Evolutionary conservation across 2,329 filamentous ascomycete species (phyloP), one percentile per base, ranked within the genome.

Genomic region (Verticillium dahliae): DNA sequence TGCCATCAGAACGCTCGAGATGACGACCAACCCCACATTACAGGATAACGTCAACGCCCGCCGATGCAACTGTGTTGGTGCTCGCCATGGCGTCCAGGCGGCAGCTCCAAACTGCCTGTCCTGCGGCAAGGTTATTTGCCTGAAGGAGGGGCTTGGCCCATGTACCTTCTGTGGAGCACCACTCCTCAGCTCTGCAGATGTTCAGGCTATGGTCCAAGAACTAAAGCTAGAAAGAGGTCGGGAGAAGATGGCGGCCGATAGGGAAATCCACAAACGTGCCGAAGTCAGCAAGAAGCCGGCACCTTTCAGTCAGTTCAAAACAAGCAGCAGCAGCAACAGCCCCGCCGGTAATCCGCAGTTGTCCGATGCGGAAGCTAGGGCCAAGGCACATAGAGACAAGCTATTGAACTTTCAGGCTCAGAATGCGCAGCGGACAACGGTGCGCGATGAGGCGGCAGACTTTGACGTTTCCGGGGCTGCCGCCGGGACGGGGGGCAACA

Each of bases 121-220:
- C 55, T 99, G 95, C 69, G 95, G 95, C 62, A 98, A 98, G 73
- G 92, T 99, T 13, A 89, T 98, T 60, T 99, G 95, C 73, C 86
- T 96, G 31, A 93, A 95, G 70, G 93, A 99, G 75, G 95, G 95
- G 0, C 81, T 98, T 0, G 94, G 94, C 0, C 94, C 94, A 0
- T 99, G 95, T 74, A 97, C 94, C 0, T 97, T 91, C 71, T 99
- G 95, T 76, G 87, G 87, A 0, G 81, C 84, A 0, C 86, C 91
- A 0, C 79, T 99, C 0, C 78, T 99, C 7, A 88, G 83, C 35
- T 73, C 85, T 0, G 77, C 83, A 3, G 92, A 98, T 60, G 85
- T 97, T 10, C 89, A 96, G 69, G 86, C 84, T 38, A 97, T 99
- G 85, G 90, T 98, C 57, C 83, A 85, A 33, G 88, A 94, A 68